A percentile compares a stretch with the other conserved stretches of the same genome.
These are phyloP conservation scores for Suillus sp. DNA, from an alignment of 768 basidiomycete genomes.

Conservation along the genomic window DNA sequence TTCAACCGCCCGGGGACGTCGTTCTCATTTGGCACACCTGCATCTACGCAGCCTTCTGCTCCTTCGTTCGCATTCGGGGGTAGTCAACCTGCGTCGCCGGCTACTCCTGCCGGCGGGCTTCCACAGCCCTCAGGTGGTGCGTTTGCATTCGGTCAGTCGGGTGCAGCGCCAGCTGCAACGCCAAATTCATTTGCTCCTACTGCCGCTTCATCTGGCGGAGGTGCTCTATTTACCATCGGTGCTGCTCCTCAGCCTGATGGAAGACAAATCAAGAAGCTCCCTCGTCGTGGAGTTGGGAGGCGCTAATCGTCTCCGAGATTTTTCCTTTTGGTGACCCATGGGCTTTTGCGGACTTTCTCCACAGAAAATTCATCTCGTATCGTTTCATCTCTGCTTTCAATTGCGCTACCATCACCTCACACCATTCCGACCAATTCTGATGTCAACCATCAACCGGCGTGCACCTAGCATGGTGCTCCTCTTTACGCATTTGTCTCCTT, in stretches of 20 bases:
- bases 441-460: constrained; percentile 29
- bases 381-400: constrained; percentile 12
- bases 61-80: constrained; percentile 51
- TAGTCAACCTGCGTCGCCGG: constrained; percentile 63
- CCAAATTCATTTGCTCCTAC: constrained; percentile 48
- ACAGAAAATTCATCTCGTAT: constrained; percentile 7
- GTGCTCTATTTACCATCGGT: constrained; percentile 60
- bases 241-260: constrained; percentile 43
- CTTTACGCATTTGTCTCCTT: constrained; percentile 12
- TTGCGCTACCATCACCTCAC: constrained; percentile 24
- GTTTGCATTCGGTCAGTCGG: constrained; percentile 43
- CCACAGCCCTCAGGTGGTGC: constrained; percentile 37
- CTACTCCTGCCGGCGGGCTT: constrained; percentile 35
- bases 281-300: constrained; percentile 40
- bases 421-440: constrained; percentile 16
- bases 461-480: constrained; percentile 15
- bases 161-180: constrained; percentile 40
- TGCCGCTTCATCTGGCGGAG: constrained; percentile 35
- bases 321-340: constrained; percentile 12
- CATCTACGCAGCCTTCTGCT: constrained; percentile 38
- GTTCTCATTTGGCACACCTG: constrained; percentile 49
- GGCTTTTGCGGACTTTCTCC: constrained; percentile 4
- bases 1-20: constrained; percentile 48
- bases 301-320: constrained; percentile 19
- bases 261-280: constrained; percentile 58